A percentile compares a stretch with the other conserved stretches of the same genome.
phyloP scores from a whole-genome alignment of 768 basidiomycete species.

The Mycena polygramma region DNA sequence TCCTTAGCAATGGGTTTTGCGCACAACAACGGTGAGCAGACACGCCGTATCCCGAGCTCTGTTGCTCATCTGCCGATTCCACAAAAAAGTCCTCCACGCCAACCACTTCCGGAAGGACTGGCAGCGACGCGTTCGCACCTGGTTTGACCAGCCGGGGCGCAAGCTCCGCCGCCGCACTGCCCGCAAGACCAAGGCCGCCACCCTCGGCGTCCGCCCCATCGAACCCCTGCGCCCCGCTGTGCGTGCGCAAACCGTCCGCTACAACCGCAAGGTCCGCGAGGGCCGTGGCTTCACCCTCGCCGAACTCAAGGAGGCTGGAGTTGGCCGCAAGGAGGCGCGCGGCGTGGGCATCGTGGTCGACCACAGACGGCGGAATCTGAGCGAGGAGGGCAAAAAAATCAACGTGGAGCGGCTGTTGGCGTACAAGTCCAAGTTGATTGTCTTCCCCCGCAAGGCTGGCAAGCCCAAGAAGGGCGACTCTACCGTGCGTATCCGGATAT shows the following conservation, averaged over 20 bases:
- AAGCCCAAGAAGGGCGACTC: slow-evolving; percentile 98
- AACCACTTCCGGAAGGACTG: slow-evolving; percentile 99
- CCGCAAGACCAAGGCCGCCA: slow-evolving; percentile 90
- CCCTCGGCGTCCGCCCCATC: slow-evolving; percentile 93
- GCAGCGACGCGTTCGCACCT: slow-evolving; percentile 96
- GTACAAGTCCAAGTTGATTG: slow-evolving; percentile 92
- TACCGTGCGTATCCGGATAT: slow-evolving; percentile 66
- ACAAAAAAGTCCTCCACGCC: slow-evolving; percentile 79
- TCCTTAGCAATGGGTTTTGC: slow-evolving; percentile 79
- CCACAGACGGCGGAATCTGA: slow-evolving; percentile 95
- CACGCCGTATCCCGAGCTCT: slow-evolving; percentile 7
- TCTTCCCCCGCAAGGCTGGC: slow-evolving; percentile 96
- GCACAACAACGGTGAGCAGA: slow-evolving; percentile 79
- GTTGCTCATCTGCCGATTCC: neutral
- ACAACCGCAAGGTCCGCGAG: slow-evolving; percentile 97
- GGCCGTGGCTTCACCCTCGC: slow-evolving; percentile 96
- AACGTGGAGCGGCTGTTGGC: slow-evolving; percentile 95
- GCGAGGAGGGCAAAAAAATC: slow-evolving; percentile 95
- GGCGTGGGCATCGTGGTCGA: slow-evolving; percentile 96
- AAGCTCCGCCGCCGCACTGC: slow-evolving; percentile 96
- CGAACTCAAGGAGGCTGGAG: slow-evolving; percentile 96
- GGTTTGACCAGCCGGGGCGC: slow-evolving; percentile 99
- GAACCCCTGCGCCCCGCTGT: slow-evolving; percentile 96
- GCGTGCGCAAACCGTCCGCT: slow-evolving; percentile 94
- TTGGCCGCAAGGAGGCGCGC: slow-evolving; percentile 93